These are phyloP conservation scores for Perkinsus chesapeaki DNA, from an alignment of 169 alveolate genomes.

Conservation along the genomic window DNA sequence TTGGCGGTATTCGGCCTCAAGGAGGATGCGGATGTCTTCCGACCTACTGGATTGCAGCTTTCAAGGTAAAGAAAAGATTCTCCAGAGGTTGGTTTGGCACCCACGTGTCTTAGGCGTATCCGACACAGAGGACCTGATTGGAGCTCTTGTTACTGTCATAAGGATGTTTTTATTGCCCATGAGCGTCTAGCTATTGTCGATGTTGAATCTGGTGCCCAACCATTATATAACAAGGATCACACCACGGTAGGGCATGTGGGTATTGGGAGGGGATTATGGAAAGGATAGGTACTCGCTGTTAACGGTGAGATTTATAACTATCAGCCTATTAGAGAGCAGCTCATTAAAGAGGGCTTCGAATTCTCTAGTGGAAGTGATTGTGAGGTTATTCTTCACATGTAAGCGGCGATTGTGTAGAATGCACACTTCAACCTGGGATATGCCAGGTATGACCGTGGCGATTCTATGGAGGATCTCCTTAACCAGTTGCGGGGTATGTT, in stretches of 20 bases:
- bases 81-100: not conserved
- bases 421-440: not conserved
- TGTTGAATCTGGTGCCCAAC: slow-evolving; percentile 44
- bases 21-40: not conserved
- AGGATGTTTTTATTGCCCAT: slow-evolving; percentile 42
- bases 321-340: slow-evolving; percentile 17
- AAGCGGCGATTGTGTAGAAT: not conserved
- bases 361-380: slow-evolving; percentile 23
- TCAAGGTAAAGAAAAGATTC: not conserved
- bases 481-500: slow-evolving; percentile 43
- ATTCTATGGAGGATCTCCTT: slow-evolving; percentile 4
- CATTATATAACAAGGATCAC: slow-evolving; percentile 33
- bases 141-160: slow-evolving; percentile 34
- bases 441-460: slow-evolving; percentile 8
- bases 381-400: slow-evolving; percentile 21
- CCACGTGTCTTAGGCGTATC: not conserved
- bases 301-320: slow-evolving; percentile 55
- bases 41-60: not conserved
- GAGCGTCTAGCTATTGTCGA: slow-evolving; percentile 56
- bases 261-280: not conserved
- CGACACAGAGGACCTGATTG: slow-evolving; percentile 65
- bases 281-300: slow-evolving; percentile 20
- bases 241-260: not conserved
- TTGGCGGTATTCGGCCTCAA: not conserved
- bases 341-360: not conserved